Evolutionary conservation across 2,329 filamentous ascomycete species (phyloP), one percentile per base, ranked within the genome.

Genomic region (Periconia macrospinosa): DNA sequence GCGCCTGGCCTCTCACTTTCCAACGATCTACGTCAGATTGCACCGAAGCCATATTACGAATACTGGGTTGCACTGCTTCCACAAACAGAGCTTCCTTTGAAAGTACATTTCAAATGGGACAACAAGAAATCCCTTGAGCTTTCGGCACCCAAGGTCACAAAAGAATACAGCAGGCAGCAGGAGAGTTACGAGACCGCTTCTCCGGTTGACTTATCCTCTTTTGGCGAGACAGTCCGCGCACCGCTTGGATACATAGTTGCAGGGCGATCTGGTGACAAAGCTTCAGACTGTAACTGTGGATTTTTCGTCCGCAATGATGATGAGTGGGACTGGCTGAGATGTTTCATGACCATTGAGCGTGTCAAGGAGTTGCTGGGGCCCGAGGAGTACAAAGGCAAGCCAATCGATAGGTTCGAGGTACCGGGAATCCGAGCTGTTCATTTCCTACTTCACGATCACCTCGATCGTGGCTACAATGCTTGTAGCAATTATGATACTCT

Each of bases 331-430:
- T 69, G 63, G 63, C 49, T 67, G 30, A 46, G 64, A 14, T 56
- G 57, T 1, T 47, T 66, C 9, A 50, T 68, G 18, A 61, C 61
- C 17, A 51, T 35, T 13, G 78, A 17, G 72, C 73, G 9, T 73
- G 76, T 47, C 81, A 80, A 56, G 69, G 81, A 30, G 9, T 30
- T 45, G n/a, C 72, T 81, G 1, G 78, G 71, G 53, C 82, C 82
- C 0, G 68, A 76, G 10, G 79, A 82, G 53, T 80, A 76, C 72
- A 60, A 73, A 8, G 71, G 62, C 15, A 55, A 58, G 44, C 53
- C 53, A 13, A 78, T 40, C 68, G 74, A 44, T 74, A 50, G 61
- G 14, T 61, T 51, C 20, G 62, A 66, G 50, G 52, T 66, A 42
- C 61, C 59, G 1, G 57, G 58, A 15, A 58, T 66, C n/a, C 47